These are phyloP conservation scores for Pichia paraexigua DNA, from an alignment of 805 yeast species.

Conservation along the genomic window DNA sequence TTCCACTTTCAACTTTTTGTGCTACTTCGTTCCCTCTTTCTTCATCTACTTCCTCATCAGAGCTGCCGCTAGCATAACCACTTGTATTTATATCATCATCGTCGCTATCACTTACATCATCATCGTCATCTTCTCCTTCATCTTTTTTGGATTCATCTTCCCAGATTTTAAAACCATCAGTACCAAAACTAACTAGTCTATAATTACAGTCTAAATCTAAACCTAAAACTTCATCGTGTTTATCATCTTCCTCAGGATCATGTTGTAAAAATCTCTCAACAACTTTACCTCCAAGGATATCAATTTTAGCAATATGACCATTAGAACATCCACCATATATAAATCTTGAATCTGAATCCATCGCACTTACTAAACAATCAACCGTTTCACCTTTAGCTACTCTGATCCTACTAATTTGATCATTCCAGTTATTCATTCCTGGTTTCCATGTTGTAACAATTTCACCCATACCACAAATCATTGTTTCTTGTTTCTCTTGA, in stretches of 20 bases:
- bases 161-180: conserved; percentile 81
- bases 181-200: conserved; percentile 72
- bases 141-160: conserved; percentile 25
- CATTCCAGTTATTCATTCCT: conserved; percentile 55
- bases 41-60: background rate
- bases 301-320: conserved; percentile 62
- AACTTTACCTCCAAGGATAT: conserved; percentile 55
- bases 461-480: conserved; percentile 81
- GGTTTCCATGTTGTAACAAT: conserved; percentile 81
- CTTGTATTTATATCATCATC: conserved; percentile 4
- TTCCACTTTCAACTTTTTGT: conserved; percentile 3
- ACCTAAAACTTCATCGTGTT: conserved; percentile 63
- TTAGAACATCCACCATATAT: conserved; percentile 78
- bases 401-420: conserved; percentile 72
- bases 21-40: background rate
- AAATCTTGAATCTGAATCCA: conserved; percentile 45
- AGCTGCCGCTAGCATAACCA: conserved; percentile 10
- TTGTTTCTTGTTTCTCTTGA: conserved; percentile 40
- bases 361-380: conserved; percentile 56
- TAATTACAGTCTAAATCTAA: conserved; percentile 78
- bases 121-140: conserved; percentile 11
- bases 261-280: conserved; percentile 63
- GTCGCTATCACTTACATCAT: conserved; percentile 10
- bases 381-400: conserved; percentile 56
- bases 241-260: conserved; percentile 58